Evolutionary conservation across 1,284 basidiomycete species (phyloP).

Genomic region (Singerocomus rubriflavus): DNA sequence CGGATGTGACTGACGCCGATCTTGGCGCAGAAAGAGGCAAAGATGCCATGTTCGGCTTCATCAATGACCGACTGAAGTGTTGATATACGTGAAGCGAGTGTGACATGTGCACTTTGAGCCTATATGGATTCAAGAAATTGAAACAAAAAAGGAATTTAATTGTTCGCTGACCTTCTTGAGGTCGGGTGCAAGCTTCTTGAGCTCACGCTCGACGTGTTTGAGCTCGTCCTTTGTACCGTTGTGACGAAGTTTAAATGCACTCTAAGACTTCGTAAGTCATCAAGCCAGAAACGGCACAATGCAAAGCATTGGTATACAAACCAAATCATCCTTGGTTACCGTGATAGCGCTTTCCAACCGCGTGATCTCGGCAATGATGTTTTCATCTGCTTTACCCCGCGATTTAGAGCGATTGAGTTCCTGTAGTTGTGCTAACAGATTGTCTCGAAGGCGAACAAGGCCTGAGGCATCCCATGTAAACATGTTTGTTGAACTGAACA

Average conservation of each 20-base stretch:
- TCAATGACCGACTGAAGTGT: conserved; percentile 63
- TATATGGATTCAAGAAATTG: conserved; percentile 25
- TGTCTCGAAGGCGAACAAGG: conserved; percentile 71
- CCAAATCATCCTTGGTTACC: conserved; percentile 81
- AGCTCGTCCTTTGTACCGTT: conserved; percentile 77
- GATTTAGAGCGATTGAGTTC: conserved; percentile 84
- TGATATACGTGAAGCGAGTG: conserved; percentile 55
- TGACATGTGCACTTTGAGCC: conserved; percentile 52
- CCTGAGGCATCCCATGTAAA: conserved; percentile 40
- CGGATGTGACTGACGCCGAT: conserved; percentile 86
- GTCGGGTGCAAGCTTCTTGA: conserved; percentile 66
- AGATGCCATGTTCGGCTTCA: conserved; percentile 80
- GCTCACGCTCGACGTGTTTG: conserved; percentile 69
- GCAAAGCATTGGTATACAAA: conserved; percentile 35
- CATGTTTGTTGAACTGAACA: not conserved
- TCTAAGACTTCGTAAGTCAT: conserved; percentile 34
- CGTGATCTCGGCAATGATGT: conserved; percentile 71
- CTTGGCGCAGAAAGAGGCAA: conserved; percentile 74
- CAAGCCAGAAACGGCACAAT: not conserved
- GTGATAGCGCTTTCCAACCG: conserved; percentile 74
- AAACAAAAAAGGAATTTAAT: not conserved
- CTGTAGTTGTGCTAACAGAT: conserved; percentile 73
- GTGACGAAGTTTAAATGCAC: conserved; percentile 63
- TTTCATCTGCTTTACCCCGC: conserved; percentile 79
- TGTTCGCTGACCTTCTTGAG: conserved; percentile 53